These are phyloP conservation scores for Amborella trichopoda DNA, from an alignment of 164 flowering plant species.

Conservation along the genomic window DNA sequence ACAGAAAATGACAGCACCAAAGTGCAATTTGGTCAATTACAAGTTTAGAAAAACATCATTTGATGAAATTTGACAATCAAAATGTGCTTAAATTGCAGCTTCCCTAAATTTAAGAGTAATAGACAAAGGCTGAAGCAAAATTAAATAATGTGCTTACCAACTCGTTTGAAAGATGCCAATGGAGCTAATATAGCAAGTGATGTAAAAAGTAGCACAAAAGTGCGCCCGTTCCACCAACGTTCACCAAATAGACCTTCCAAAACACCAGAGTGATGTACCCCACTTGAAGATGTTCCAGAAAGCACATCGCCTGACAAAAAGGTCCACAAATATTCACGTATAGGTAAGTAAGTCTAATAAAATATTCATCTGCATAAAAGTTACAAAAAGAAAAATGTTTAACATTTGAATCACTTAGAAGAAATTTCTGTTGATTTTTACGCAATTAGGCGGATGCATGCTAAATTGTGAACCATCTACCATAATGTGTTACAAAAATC, in stretches of 20 bases:
- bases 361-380: not conserved
- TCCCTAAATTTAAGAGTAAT: too few relatives aligned
- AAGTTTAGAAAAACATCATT: too few relatives aligned
- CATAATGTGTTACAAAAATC: not conserved
- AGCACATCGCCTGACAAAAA: conserved; percentile 66
- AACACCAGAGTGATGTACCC: conserved; percentile 56
- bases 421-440: not conserved
- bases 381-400: not conserved
- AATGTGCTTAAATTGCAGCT: too few relatives aligned
- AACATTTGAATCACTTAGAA: not conserved
- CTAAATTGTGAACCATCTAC: too few relatives aligned
- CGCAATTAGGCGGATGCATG: not conserved
- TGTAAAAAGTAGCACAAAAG: conserved; percentile 41
- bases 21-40: too few relatives aligned
- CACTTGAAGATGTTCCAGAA: conserved; percentile 54
- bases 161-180: conserved; percentile 60
- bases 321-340: not conserved
- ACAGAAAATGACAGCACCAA: too few relatives aligned
- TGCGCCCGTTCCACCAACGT: conserved; percentile 72
- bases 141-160: conserved; percentile 55
- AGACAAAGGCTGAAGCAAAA: too few relatives aligned
- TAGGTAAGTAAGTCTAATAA: not conserved
- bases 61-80: too few relatives aligned
- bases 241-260: conserved; percentile 79
- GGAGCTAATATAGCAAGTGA: conserved; percentile 55